Evolutionary conservation across 352 stramenopile genomes (phyloP), one percentile per base, ranked within the genome.

Genomic region (Globisporangium lucens): DNA sequence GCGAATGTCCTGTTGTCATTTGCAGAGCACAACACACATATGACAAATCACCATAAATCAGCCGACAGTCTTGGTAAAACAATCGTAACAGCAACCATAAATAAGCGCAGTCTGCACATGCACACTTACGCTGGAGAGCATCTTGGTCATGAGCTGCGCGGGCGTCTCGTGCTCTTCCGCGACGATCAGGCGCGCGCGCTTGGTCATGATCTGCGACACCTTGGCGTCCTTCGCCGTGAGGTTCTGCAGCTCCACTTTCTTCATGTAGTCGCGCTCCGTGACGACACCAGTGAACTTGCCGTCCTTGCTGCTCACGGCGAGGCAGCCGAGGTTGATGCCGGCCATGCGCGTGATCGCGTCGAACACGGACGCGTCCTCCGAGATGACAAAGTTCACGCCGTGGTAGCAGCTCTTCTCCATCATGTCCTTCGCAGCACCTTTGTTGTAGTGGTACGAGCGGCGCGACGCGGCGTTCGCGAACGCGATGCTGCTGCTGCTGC

Each of bases 291-390:
- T 89, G 63, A 98, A 95, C 75, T 97, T 95, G 62, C 89, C 92
- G 57, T 89, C 76, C 9, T 78, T 78, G 71, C 96, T 89, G 52
- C 88, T 95, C 46, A 97, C 94, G 0, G 97, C 95, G 24, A 99
- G 79, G 57, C 79, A 97, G 76, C 89, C 94, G 33, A 98, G 74
- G 71, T 98, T 97, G 78, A 97, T 98, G 22, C 91, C 93, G 3
- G 93, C 93, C 83, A 99, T 98, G 71, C 96, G 93, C 74, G 95
- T 97, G 47, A 99, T 85, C 29, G 94, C 94, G 38, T 99, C 95
- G 69, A 97, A 98, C 33, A 99, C 95, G 0, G 89, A 92, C 51
- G 89, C 81, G 57, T 98, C 86, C 69, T 98, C 90, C 7, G 85
- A 75, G 67, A 99, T 98, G 46, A 96, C 88, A 67, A 98, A 99